phyloP scores from a whole-genome alignment of 768 basidiomycete species.

The Leccinum variicolor region DNA sequence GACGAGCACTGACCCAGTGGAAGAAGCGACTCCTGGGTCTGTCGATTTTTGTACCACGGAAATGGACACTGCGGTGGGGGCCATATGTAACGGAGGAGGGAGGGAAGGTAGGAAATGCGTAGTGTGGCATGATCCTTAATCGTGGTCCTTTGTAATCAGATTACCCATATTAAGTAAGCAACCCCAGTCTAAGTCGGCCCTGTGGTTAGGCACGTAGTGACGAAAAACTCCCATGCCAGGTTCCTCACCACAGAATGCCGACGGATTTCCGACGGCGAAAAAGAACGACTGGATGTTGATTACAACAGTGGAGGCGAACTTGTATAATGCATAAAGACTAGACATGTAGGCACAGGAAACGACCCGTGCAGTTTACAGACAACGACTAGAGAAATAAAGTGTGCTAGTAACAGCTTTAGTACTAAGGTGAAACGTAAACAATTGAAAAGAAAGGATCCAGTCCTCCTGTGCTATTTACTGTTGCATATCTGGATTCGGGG shows the following conservation, averaged over 20 bases:
- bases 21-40: slow-evolving; percentile 21
- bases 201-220: no score
- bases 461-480: slow-evolving; percentile 10
- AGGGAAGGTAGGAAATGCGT: not conserved
- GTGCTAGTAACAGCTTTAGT: not conserved
- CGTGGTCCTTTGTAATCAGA: slow-evolving; percentile 20
- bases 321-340: not conserved
- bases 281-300: not conserved
- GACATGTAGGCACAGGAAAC: not conserved
- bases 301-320: not conserved
- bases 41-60: slow-evolving; percentile 15
- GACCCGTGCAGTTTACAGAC: slow-evolving; percentile 3
- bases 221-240: not conserved
- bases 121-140: not conserved
- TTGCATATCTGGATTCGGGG: slow-evolving; percentile 33
- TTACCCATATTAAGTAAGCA: slow-evolving; percentile 19
- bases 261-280: not conserved
- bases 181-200: no score
- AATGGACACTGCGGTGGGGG: slow-evolving; percentile 44
- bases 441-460: not conserved
- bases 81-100: slow-evolving; percentile 38
- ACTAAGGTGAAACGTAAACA: slow-evolving; percentile 3
- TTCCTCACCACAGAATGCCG: not conserved
- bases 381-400: not conserved
- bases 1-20: slow-evolving; percentile 55